phyloP scores from a whole-genome alignment of 139 green algal genomes.

The Coccomyxa sp. region DNA sequence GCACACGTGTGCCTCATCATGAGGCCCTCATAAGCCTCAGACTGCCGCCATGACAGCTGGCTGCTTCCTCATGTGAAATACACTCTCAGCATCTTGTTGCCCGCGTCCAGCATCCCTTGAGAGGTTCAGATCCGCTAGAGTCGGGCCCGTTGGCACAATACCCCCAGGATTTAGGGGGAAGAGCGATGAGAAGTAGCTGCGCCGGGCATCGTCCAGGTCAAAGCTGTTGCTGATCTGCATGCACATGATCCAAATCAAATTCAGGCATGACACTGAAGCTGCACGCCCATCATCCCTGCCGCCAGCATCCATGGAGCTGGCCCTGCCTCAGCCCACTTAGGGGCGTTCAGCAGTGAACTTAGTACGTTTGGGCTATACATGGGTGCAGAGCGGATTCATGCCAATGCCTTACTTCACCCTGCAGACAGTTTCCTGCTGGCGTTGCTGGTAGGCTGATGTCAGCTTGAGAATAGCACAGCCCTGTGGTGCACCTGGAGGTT shows the following conservation, averaged over 20 bases:
- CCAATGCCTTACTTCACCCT: neutral
- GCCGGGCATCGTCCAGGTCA: conserved; percentile 69
- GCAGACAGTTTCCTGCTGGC: neutral
- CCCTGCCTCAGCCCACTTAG: too few relatives aligned
- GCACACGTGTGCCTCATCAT: too few relatives aligned
- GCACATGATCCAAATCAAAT: neutral
- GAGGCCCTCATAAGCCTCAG: too few relatives aligned
- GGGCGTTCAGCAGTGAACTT: too few relatives aligned
- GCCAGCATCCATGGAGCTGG: neutral
- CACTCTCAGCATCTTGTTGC: too few relatives aligned
- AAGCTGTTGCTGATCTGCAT: conserved; percentile 59
- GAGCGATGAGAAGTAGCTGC: conserved; percentile 76
- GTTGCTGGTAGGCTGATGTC: neutral
- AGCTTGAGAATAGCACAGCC: too few relatives aligned
- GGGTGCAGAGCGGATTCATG: too few relatives aligned
- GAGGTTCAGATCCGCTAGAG: conserved; percentile 37
- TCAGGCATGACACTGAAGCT: neutral
- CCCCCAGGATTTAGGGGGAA: conserved; percentile 92
- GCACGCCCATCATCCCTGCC: neutral
- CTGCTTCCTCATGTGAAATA: too few relatives aligned
- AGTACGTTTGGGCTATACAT: too few relatives aligned
- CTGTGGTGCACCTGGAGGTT: conserved; percentile 44
- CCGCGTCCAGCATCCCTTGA: neutral
- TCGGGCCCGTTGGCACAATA: conserved; percentile 76
- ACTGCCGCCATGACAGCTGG: too few relatives aligned